Conservation (phyloP, 345 rosid species). For the Clausena lansium region DNA sequence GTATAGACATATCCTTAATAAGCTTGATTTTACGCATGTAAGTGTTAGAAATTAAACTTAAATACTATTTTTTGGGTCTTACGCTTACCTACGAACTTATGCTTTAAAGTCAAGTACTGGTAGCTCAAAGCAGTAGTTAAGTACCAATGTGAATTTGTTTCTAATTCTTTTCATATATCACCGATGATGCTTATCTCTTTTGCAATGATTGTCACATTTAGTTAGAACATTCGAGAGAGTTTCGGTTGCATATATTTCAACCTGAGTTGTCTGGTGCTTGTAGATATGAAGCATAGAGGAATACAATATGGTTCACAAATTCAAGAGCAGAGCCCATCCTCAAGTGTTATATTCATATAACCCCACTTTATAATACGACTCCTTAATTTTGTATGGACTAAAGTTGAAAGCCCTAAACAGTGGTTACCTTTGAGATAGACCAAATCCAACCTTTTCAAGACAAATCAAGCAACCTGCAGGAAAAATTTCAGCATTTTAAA, state of each 20-base stretch:
- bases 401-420: neutral
- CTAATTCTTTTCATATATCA: neutral
- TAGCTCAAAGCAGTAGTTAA: too few relatives aligned
- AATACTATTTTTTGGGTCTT: too few relatives aligned
- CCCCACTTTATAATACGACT: conserved; percentile 1
- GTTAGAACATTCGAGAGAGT: neutral
- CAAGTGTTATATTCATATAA: neutral
- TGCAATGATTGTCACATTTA: neutral
- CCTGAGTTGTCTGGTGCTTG: neutral
- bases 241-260: neutral
- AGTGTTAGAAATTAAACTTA: neutral
- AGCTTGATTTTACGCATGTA: neutral
- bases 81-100: too few relatives aligned
- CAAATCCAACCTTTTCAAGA: too few relatives aligned
- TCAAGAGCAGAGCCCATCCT: neutral
- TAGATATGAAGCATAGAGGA: neutral
- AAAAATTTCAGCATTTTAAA: neutral
- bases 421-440: neutral
- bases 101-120: too few relatives aligned
- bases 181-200: neutral
- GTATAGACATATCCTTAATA: too few relatives aligned
- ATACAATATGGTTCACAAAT: neutral
- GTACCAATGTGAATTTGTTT: neutral
- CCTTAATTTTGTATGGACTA: neutral
- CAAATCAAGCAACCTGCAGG: too few relatives aligned